Base-by-base conservation (phyloP, 805 yeast species). In the Cyberlindnera xylosilytica region DNA sequence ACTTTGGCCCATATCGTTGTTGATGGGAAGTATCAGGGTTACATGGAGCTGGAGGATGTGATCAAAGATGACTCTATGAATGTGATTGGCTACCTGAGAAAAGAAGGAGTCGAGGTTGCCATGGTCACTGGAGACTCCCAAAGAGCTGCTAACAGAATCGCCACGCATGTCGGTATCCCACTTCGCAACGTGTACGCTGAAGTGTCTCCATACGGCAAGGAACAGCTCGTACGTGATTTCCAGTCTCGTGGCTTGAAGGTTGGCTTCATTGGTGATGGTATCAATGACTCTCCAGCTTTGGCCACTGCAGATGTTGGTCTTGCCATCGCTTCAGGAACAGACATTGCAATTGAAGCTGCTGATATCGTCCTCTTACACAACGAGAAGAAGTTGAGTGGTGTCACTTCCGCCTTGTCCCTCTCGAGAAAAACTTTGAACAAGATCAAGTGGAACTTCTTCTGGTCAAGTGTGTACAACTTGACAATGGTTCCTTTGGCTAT, bases 181-280 rank as follows among this genome's bases (percentile, higher is more conserved):
- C 55, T 63, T 11, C 66, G 71, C 3, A 79, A 83, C 54, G 79
- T 87, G 3, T 85, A 78, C 69, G 81, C 91, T 36, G 87, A 81
- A 46, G 79, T 87, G 2, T 69, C 83, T 1, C 98, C 98, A 0
- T 67, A 73, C 13, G 84, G 83, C 41, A 93, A 93, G 63, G 81
- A 87, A 42, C 73, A 73, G 23, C 71, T 87, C 26, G 79, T 93
- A 18, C 64, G 66, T 31, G 69, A 72, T 37, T 65, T 87, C 42
- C 86, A 82, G 55, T 61, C 52, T 12, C 53, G 52, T 3, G 69
- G 68, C 2, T 54, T 65, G 10, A 66, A 70, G 15, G 83, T 93
- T 32, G 91, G 90, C 6, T 89, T 95, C 71, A 83, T 93, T 18
- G 99, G 99, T 29, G 99, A 93, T 65, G 99, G 99, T 46, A 87